Evolutionary conservation across 441 rosid species (phyloP).

Genomic region (Corymbia calophylla): DNA sequence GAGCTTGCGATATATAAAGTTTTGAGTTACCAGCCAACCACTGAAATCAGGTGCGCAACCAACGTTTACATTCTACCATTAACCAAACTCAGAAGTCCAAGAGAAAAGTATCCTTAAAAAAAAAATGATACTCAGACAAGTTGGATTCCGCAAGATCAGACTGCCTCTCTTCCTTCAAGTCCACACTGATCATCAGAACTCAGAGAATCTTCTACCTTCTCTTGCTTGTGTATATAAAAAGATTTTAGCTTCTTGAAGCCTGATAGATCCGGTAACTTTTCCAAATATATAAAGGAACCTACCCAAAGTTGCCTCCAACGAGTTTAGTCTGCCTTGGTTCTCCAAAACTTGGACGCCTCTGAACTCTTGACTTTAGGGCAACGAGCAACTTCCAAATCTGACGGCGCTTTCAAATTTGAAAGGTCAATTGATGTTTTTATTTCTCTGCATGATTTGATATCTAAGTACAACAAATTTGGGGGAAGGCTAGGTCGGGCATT

Average conservation of each 20-base stretch:
- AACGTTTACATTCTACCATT: too few relatives aligned
- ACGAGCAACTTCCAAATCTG: too few relatives aligned
- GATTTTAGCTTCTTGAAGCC: not conserved
- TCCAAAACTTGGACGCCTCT: not conserved
- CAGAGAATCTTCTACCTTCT: not conserved
- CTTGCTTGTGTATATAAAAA: accelerated
- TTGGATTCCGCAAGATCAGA: not conserved
- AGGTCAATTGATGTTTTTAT: not conserved
- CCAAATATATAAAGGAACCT: not conserved
- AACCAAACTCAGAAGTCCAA: too few relatives aligned
- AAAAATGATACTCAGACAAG: not conserved
- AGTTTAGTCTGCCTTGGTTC: not conserved
- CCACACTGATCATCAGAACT: not conserved
- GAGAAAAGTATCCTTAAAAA: too few relatives aligned
- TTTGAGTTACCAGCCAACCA: not conserved
- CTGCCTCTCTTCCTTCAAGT: accelerated
- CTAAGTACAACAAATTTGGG: accelerated
- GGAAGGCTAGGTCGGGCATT: accelerated
- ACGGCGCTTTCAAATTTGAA: not conserved
- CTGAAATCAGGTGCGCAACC: not conserved
- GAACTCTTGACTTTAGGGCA: not conserved
- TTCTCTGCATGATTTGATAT: too few relatives aligned
- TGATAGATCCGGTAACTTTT: not conserved
- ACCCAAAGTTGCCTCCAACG: not conserved
- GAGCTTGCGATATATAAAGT: not conserved